Base-by-base conservation (phyloP, 345 rosid species). In the Salix dunnii region DNA sequence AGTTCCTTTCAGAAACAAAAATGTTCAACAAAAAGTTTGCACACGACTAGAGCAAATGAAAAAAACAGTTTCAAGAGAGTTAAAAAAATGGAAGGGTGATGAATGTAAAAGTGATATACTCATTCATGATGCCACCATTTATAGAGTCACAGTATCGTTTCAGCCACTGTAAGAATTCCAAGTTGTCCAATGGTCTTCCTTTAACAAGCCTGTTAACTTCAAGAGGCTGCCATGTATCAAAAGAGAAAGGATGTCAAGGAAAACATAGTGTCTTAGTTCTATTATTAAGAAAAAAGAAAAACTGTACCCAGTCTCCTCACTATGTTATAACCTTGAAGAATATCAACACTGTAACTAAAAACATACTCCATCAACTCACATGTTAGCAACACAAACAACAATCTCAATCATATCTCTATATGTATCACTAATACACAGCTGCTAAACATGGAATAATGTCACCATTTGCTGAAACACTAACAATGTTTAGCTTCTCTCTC, bases 161-260 rank as follows among this genome's bases (percentile, higher is more conserved):
- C 72, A 96, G 87, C 99, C 99, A 96, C 64, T 96, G 99, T 64
- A 93, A 82, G 84, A 93, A 93, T 89, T 96, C 99, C 93, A 96
- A 87, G 82, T 96, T 96, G 91, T 96, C 98, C 88, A 96, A 81
- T 70, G 98, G 94, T 48, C 97, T 85, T 61, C 96, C 97, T 85
- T 96, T 96, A 63, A 96, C 89, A 72, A 96, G 97, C 85, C 87
- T 90, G 78, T 90, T 92, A 76, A 96, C 99, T 87, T 96, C 99
- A 79, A 96, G 61, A 76, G 92, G 95, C 98, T 94, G 86, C 81
- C 67, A 85, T 20, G 18, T 40, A 67, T 27, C 28, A 55, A 75
- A 77, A 43, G 10, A 36, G 67, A 36, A 20, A 11, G 35, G 23
- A 40, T 63, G 46, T 70, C 58, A 75, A 36, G 12, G 23, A n/a